Evolutionary conservation across 805 yeast genomes (phyloP).

Genomic region (Saccharomyces kudriavzevii): DNA sequence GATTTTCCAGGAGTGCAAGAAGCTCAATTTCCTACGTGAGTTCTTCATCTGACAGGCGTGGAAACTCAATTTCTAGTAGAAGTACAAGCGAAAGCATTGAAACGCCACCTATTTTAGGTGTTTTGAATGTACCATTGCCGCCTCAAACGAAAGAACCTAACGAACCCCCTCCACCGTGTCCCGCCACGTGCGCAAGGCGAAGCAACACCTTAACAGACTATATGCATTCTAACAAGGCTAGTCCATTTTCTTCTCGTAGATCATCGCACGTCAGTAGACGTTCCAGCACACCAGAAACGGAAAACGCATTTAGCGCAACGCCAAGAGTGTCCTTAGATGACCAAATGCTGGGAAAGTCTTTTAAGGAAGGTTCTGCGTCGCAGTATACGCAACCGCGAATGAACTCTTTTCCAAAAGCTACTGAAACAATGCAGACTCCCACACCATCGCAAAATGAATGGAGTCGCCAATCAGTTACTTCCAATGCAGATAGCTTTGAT

Average conservation of each 20-base stretch:
- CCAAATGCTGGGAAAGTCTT: conserved; percentile 7
- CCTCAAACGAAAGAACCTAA: conserved; percentile 50
- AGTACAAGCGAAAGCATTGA: not conserved
- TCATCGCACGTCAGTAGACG: conserved; percentile 12
- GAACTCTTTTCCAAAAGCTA: not conserved
- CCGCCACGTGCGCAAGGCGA: conserved; percentile 8
- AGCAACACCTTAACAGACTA: conserved; percentile 11
- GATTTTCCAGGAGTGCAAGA: conserved; percentile 4
- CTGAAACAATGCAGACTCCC: not conserved
- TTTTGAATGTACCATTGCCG: conserved; percentile 37
- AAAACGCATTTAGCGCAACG: conserved; percentile 4
- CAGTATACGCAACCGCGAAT: not conserved
- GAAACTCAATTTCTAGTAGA: not conserved
- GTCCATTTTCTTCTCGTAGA: conserved; percentile 25
- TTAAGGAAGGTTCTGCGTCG: not conserved
- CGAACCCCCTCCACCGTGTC: conserved; percentile 38
- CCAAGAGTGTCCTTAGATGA: conserved; percentile 11
- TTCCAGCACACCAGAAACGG: conserved; percentile 12
- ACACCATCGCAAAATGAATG: conserved; percentile 1
- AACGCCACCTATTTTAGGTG: conserved; percentile 21
- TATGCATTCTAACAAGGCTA: conserved; percentile 13
- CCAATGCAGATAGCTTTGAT: conserved; percentile 10
- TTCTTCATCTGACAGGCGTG: conserved; percentile 24
- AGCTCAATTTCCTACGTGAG: conserved; percentile 27
- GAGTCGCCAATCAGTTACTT: conserved; percentile 5